Evolutionary conservation across 2,329 filamentous ascomycete species (phyloP), one percentile per base, ranked within the genome.

Genomic region (Parafenestella ontariensis): DNA sequence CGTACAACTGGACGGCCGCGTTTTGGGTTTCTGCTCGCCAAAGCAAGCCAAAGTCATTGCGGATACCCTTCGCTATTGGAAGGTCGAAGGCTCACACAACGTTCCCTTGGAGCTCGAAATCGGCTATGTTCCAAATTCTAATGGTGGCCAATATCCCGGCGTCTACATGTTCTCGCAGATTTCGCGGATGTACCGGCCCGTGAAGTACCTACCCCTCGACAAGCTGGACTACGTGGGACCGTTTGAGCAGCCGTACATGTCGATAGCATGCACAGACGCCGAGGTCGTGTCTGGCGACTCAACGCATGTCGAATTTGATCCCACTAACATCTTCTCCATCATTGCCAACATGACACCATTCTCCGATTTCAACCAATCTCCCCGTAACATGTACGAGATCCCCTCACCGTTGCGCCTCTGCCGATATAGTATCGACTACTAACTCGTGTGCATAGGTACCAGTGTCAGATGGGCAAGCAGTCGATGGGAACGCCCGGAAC

Each of bases 321-420:
- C 95, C 1, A 99, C 95, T 28, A 95, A 98, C 77, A 98, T 99
- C 62, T 86, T 99, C 23, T 98, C 94, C 7, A 98, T 99, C 62
- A 84, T 99, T 46, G 95, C 95, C 69, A 98, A 98, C 78, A 96
- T 97, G 89, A 99, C 95, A 0, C 95, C 95, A 3, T 99, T 99
- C 79, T 97, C 94, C 42, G 92, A 99, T 75, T 96, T 96, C 80
- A 99, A 99, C 78, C 95, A 99, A 77, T 97, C 93, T 13, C 95
- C 95, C 1, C 85, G 95, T 84, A 99, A 99, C 79, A 98, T 98
- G 94, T 99, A 98, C 75, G 91, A 49, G 8, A 33, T 51, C 41
- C 46, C 31, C 41, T 46, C 42, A 46, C 21, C 43, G 42, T 46
- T 42, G 47, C 24, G 29, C 42, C 20, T 36, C 41, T 23, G 39